Conservation (phyloP, 148 eudicot genomes). For the Fagopyrum tataricum region DNA sequence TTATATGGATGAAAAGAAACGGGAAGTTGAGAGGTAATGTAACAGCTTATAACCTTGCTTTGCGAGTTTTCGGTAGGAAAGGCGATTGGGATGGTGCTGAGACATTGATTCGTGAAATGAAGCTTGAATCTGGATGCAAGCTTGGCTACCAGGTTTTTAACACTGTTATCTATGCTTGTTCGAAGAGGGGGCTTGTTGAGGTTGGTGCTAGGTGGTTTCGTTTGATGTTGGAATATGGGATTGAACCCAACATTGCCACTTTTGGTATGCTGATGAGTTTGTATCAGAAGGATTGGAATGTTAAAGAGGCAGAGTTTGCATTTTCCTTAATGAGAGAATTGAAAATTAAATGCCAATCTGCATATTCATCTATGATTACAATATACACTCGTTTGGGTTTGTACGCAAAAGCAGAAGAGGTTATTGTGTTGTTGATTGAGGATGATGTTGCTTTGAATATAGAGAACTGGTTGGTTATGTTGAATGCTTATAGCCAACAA, state of each 20-base stretch:
- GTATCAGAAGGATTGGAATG: conserved; percentile 62
- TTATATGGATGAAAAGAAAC: conserved; percentile 69
- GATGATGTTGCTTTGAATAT: conserved; percentile 50
- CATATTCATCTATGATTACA: conserved; percentile 90
- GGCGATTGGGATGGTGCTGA: conserved; percentile 74
- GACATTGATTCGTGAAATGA: conserved; percentile 57
- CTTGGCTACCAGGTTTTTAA: conserved; percentile 70
- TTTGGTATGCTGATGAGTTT: conserved; percentile 91
- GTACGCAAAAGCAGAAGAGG: conserved; percentile 61
- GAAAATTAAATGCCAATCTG: conserved; percentile 51
- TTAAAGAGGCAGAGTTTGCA: conserved; percentile 70
- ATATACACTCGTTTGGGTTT: conserved; percentile 75
- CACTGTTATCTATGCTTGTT: conserved; percentile 76
- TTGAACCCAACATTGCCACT: conserved; percentile 87
- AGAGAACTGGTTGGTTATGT: conserved; percentile 84
- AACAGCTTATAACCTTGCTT: conserved; percentile 55
- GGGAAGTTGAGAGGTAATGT: conserved; percentile 62
- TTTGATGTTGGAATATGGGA: conserved; percentile 61
- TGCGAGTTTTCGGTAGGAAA: conserved; percentile 73
- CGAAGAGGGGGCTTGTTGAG: conserved; percentile 52
- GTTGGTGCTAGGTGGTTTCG: conserved; percentile 65
- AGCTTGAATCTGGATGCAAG: conserved; percentile 46
- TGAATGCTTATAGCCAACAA: conserved; percentile 85
- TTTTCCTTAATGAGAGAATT: conserved; percentile 61
- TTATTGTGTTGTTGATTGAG: conserved; percentile 46